phyloP scores from a whole-genome alignment of 495 filamentous ascomycete species.

The Achaetomiella virescens region DNA sequence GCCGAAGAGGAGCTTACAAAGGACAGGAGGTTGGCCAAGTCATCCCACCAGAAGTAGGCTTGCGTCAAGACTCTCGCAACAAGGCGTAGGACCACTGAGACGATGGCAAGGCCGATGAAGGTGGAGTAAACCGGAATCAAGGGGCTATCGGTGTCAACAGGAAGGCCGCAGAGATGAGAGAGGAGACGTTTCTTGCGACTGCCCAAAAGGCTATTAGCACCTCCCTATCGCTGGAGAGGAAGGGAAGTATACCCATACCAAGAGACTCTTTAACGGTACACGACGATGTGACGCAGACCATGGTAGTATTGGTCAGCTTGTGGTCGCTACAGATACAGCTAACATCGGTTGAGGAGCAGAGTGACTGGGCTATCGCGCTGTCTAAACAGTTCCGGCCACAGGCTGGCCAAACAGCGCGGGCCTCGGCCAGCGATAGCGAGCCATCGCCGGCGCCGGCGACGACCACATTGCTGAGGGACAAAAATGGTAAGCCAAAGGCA shows the following conservation, averaged over 20 bases:
- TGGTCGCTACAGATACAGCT: slow-evolving; percentile 19
- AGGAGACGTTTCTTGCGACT: slow-evolving; percentile 19
- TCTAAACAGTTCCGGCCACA: slow-evolving; percentile 7
- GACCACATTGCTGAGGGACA: not conserved
- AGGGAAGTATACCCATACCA: not conserved
- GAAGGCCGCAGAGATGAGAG: slow-evolving; percentile 12
- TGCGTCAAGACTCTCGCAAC: slow-evolving; percentile 22
- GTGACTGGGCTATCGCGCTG: slow-evolving; percentile 5
- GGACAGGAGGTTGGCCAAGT: slow-evolving; percentile 21
- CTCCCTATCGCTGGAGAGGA: not conserved
- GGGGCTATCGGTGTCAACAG: not conserved
- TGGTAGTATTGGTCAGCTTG: not conserved
- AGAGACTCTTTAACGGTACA: slow-evolving; percentile 19
- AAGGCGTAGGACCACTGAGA: slow-evolving; percentile 22
- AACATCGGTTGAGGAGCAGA: slow-evolving; percentile 10
- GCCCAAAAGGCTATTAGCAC: not conserved
- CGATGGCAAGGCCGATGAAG: slow-evolving; percentile 17
- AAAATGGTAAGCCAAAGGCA: slow-evolving; percentile 3
- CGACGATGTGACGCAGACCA: slow-evolving; percentile 7
- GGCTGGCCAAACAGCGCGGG: not conserved
- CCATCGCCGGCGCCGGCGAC: not conserved
- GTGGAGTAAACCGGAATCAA: slow-evolving; percentile 14
- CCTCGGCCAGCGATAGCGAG: not conserved
- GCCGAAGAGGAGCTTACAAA: slow-evolving; percentile 10
- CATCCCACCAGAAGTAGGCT: slow-evolving; percentile 31